Evolutionary conservation across 306 rosid species (phyloP).

Genomic region (Crotalaria pallida): DNA sequence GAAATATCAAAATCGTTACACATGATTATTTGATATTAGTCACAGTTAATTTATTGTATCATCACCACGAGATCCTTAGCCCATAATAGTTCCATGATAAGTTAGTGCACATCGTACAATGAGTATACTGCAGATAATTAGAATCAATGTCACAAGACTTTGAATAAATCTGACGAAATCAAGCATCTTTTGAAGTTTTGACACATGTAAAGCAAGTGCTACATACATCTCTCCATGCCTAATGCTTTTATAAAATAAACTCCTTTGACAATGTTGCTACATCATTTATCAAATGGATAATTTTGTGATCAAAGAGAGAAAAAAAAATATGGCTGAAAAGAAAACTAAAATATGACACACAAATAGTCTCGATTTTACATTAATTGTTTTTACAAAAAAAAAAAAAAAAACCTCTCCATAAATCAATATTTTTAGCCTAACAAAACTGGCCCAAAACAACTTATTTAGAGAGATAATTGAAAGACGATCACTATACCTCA

Average conservation of each 20-base stretch:
- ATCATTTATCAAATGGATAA: background rate
- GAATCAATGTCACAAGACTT: background rate
- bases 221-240: background rate
- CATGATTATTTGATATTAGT: background rate
- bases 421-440: no score
- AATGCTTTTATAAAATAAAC: background rate
- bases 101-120: background rate
- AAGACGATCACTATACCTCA: constrained; percentile 29
- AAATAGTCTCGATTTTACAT: no score
- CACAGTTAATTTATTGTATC: background rate
- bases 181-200: background rate
- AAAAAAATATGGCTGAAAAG: no score
- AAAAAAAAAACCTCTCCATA: no score
- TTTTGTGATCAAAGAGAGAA: background rate
- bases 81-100: background rate
- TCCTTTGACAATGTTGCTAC: background rate
- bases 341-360: background rate
- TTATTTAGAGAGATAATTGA: background rate
- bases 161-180: background rate
- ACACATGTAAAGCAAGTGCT: background rate
- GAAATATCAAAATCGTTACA: background rate
- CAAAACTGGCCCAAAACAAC: background rate
- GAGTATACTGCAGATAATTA: background rate
- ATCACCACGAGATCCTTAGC: background rate
- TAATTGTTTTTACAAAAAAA: no score